Conservation (phyloP, 2,329 filamentous ascomycete species). For the Aureobasidium pullulans region DNA sequence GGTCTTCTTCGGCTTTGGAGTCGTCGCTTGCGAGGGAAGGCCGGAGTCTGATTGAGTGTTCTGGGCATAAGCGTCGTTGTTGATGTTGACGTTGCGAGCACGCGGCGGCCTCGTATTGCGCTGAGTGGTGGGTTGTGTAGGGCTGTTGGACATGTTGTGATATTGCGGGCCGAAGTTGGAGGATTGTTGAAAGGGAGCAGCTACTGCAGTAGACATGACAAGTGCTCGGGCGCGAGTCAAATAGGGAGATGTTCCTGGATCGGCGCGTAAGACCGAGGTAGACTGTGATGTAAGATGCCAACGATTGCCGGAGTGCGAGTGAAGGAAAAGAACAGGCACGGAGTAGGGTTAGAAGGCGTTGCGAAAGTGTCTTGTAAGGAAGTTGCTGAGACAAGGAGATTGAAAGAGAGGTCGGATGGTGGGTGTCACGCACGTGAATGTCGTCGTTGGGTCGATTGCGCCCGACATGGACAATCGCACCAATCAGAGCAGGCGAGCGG, state of each 20-base stretch:
- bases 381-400: neutral
- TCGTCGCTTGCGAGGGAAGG: slow-evolving; percentile 12
- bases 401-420: neutral
- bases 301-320: neutral
- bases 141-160: slow-evolving; percentile 11
- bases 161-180: neutral
- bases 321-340: neutral
- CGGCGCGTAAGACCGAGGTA: slow-evolving; percentile 1
- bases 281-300: neutral
- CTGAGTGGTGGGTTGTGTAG: slow-evolving; percentile 11
- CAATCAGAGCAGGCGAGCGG: neutral
- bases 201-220: slow-evolving; percentile 14
- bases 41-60: slow-evolving; percentile 17
- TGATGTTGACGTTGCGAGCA: neutral
- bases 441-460: slow-evolving; percentile 1
- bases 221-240: neutral
- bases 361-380: neutral
- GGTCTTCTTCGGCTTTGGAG: slow-evolving; percentile 15
- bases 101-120: slow-evolving; percentile 10
- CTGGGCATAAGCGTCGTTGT: neutral
- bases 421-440: neutral
- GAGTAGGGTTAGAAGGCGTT: neutral
- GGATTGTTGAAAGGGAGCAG: slow-evolving; percentile 10
- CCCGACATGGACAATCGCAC: neutral
- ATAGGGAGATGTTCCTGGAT: neutral